Base-by-base conservation (phyloP, 345 rosid species). In the Linum trigynum region DNA sequence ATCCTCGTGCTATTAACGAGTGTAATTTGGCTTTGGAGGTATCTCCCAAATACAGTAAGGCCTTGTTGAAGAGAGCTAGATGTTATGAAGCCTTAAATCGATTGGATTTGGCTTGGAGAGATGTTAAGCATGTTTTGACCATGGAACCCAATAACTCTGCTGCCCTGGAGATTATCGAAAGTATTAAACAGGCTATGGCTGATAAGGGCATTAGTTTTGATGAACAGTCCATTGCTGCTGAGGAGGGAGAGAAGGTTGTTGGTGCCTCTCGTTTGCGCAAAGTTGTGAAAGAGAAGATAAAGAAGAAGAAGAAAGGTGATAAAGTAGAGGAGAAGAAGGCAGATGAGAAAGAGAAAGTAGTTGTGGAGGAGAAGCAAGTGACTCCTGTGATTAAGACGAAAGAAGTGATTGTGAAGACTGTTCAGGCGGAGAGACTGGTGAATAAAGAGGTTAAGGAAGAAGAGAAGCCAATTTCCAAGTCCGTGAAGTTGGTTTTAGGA, bases 21-120 rank as follows among this genome's bases (percentile, higher is more conserved):
- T 91, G 97, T 60, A 88, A 88, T 77, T 75, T 83, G 69, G 97
- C 99, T 50, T 69, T 91, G n/a, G 90, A 94, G 67, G 90, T 85
- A 67, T 84, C 95, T 17, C 96, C 99, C 1, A 91, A 85, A 74
- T 91, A 91, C 67, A 88, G 92, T 70, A 94, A 82, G 67, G 99
- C 99, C 51, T 62, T 94, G 63, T 57, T 94, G 80, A 91, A 77
- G 75, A 84, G 99, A 17, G 92, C 97, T 12, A 81, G 73, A 55
- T 94, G 99, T 70, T 94, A 87, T 64, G 88, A 90, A 76, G 82
- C 88, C 39, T 76, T 94, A 90, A 91, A 88, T 64, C 77, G 87
- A 75, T 62, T 91, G 68, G 96, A 94, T 81, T 83, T 86, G 67
- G 97, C 97, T 37, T 81, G 81, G 70, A 91, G 95, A 74, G 99